Conservation (phyloP, 2,329 filamentous ascomycete genomes). For the Orbilia ellipsospora region DNA sequence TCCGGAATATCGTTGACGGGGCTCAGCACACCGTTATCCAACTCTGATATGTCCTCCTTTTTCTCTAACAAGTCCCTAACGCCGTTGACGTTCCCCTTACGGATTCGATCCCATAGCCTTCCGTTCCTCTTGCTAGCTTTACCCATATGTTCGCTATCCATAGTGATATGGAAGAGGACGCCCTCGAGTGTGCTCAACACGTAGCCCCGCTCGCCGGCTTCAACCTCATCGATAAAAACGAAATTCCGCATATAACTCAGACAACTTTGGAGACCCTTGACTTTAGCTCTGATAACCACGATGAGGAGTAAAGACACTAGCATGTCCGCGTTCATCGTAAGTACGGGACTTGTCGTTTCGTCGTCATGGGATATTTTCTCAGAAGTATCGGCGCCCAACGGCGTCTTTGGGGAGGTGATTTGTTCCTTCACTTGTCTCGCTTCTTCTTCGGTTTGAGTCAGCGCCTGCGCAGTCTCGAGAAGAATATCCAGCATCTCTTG, state of each 20-base stretch:
- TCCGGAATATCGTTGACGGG: constrained; percentile 43
- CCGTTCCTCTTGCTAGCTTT: constrained; percentile 88
- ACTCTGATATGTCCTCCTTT: constrained; percentile 58
- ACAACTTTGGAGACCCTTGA: constrained; percentile 86
- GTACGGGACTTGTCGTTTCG: constrained; percentile 67
- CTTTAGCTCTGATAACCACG: constrained; percentile 89
- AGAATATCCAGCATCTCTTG: constrained; percentile 89
- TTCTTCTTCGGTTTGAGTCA: constrained; percentile 72
- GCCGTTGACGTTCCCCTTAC: constrained; percentile 78
- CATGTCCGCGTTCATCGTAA: constrained; percentile 83
- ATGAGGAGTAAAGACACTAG: constrained; percentile 90
- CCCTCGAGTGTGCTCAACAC: constrained; percentile 95
- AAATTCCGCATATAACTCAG: constrained; percentile 97
- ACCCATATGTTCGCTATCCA: constrained; percentile 82
- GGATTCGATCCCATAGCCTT: constrained; percentile 85
- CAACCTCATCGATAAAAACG: constrained; percentile 97
- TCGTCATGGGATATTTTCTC: constrained; percentile 29
- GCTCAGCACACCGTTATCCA: constrained; percentile 32
- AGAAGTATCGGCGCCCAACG: constrained; percentile 63
- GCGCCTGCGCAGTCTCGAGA: constrained; percentile 81
- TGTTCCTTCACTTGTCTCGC: constrained; percentile 62
- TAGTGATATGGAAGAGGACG: constrained; percentile 85
- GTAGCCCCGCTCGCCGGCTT: constrained; percentile 95
- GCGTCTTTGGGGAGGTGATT: constrained; percentile 61
- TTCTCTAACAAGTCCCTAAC: constrained; percentile 81